Evolutionary conservation across 768 basidiomycete species (phyloP).

Genomic region (Boletus vermiculosoides): DNA sequence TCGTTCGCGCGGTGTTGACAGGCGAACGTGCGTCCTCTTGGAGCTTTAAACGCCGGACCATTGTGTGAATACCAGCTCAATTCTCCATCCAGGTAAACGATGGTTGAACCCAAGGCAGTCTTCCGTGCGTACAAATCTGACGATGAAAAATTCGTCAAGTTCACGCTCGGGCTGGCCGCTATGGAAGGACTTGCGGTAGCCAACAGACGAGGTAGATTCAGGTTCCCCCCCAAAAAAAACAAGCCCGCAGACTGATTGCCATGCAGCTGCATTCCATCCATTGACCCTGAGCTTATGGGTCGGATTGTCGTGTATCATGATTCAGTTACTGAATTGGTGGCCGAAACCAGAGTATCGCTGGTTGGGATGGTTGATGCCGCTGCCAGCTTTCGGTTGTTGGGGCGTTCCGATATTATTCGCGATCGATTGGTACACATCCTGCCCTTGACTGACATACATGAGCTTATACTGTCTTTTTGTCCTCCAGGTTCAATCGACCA

Average conservation of each 20-base stretch:
- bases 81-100: slow-evolving; percentile 15
- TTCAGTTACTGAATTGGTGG: slow-evolving; percentile 68
- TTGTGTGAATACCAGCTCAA: neutral
- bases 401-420: slow-evolving; percentile 63
- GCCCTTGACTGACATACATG: neutral
- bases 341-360: slow-evolving; percentile 46
- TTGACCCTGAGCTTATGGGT: slow-evolving; percentile 62
- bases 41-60: neutral
- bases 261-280: slow-evolving; percentile 54
- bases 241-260: neutral
- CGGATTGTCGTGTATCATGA: slow-evolving; percentile 53
- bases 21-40: slow-evolving; percentile 9
- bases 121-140: slow-evolving; percentile 52
- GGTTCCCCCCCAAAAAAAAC: neutral
- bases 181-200: slow-evolving; percentile 70
- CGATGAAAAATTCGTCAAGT: slow-evolving; percentile 63
- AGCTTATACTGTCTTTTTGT: neutral
- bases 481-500: slow-evolving; percentile 64
- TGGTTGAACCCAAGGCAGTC: slow-evolving; percentile 43
- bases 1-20: neutral
- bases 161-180: slow-evolving; percentile 60
- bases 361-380: slow-evolving; percentile 51
- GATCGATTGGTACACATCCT: slow-evolving; percentile 62
- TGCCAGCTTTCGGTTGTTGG: slow-evolving; percentile 66
- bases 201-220: slow-evolving; percentile 52